Conservation (phyloP, 2,329 filamentous ascomycete genomes). For the Tolypocladium amazonense region DNA sequence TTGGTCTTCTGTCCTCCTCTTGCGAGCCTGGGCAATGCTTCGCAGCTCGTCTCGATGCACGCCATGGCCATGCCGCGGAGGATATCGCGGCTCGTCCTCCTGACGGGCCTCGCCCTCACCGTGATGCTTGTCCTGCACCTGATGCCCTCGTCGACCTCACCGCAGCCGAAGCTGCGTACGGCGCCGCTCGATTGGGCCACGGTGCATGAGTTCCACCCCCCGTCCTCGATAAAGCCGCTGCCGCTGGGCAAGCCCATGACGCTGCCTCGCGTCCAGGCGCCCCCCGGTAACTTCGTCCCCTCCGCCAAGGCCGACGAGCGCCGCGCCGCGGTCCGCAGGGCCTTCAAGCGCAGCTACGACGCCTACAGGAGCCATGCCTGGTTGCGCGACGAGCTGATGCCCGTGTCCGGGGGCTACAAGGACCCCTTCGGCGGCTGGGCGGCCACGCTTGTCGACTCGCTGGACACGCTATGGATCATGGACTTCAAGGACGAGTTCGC, state of each 20-base stretch:
- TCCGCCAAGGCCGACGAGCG: constrained; percentile 13
- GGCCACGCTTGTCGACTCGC: constrained; percentile 47
- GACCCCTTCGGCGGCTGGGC: constrained; percentile 45
- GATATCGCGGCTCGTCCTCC: constrained; percentile 10
- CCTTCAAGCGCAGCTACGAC: constrained; percentile 34
- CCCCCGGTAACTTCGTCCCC: constrained; percentile 9
- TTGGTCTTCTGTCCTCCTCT: neutral
- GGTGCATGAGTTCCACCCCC: constrained; percentile 15
- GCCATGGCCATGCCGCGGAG: constrained; percentile 13
- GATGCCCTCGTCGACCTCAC: constrained; percentile 3
- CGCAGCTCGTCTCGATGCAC: neutral
- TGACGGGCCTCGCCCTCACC: constrained; percentile 9
- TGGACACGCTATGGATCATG: constrained; percentile 57
- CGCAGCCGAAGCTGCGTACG: constrained; percentile 9
- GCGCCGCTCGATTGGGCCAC: constrained; percentile 21
- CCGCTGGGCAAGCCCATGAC: constrained; percentile 13
- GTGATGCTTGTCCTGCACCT: constrained; percentile 13
- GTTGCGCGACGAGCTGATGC: constrained; percentile 41
- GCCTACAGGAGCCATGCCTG: constrained; percentile 43
- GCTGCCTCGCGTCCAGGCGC: constrained; percentile 21
- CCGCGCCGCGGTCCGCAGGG: constrained; percentile 26
- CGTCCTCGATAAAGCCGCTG: constrained; percentile 18
- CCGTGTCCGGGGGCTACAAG: constrained; percentile 33
- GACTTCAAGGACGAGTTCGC: constrained; percentile 45
- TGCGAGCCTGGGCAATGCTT: neutral